Conservation (phyloP, 176 grass and related monocot species). For the Carex myosuroides region DNA sequence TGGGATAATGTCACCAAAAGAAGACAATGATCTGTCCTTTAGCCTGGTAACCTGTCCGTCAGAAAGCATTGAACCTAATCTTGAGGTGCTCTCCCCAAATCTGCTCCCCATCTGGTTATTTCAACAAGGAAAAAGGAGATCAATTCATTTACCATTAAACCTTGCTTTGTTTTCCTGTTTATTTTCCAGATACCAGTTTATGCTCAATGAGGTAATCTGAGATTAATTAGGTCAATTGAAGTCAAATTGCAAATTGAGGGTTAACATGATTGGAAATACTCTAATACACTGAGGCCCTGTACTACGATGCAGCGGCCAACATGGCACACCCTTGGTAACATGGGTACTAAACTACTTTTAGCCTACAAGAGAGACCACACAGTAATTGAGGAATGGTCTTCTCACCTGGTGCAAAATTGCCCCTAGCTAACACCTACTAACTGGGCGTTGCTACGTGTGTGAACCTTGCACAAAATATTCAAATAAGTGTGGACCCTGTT, state of each 20-base stretch:
- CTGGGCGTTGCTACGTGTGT: not conserved
- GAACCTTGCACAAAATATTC: not conserved
- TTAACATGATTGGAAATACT: not conserved
- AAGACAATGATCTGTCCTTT: slow-evolving; percentile 44
- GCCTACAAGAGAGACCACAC: slow-evolving; percentile 8
- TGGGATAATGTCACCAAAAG: slow-evolving; percentile 87
- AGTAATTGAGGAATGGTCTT: not conserved
- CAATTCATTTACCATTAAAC: not conserved
- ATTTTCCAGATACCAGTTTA: not conserved
- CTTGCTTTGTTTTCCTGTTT: slow-evolving; percentile 10
- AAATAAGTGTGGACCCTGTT: not conserved
- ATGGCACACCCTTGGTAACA: not conserved
- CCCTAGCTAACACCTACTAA: not conserved
- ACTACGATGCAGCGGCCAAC: not conserved
- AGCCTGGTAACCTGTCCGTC: slow-evolving; percentile 86
- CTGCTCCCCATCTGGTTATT: slow-evolving; percentile 79
- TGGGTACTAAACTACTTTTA: not conserved
- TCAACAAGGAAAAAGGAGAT: not conserved
- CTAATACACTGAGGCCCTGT: not conserved
- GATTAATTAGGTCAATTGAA: not conserved
- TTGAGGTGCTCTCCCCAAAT: slow-evolving; percentile 98
- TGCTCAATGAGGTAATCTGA: slow-evolving; percentile 2
- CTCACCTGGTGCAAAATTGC: not conserved
- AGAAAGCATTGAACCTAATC: slow-evolving; percentile 97
- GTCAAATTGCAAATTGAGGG: slow-evolving; percentile 11